Base-by-base conservation (phyloP, 148 eudicot genomes). In the Persicaria maculosa region DNA sequence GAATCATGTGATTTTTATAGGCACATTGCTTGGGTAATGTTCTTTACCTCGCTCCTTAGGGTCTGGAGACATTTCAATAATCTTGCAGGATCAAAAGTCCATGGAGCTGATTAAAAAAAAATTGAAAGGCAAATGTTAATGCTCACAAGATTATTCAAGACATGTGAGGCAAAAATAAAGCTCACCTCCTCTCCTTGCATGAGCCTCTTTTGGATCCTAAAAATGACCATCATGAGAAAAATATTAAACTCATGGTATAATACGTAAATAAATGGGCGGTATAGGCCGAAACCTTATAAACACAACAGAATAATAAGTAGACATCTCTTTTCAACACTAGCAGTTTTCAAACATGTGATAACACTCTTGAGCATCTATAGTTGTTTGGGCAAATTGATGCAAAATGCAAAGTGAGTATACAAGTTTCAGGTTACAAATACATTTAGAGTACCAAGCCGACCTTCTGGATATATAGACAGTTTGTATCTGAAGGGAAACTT, bases 151-250 rank as follows among this genome's bases (percentile, higher is more conserved):
- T 61, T 76, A 74, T 76, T 72, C 40, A 76, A 72, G 52, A 6
- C 58, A 9, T 48, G 70, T 45, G 47, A 57, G 44, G 72, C 19
- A 73, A 55, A 84, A 72, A 31, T 31, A 40, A 72, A 71, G 22
- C 88, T 84, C 77, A 96, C 99, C 93, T 78, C 99, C 99, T 82
- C 99, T 92, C 90, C 99, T 96, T 46, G 99, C 97, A 81, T 92
- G 99, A 80, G 99, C 99, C 81, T 92, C 97, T 81, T 84, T 74
- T 71, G 99, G 97, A 86, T 92, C 89, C 99, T 96, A 74, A 44
- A 68, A 22, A 68, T 10, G 17, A 44, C 9, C 64, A 73, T 62
- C 71, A 44, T 14, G 7, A 40, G 40, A 50, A 74, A 43, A 40
- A 44, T 20, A 74, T 50, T 31, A 25, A 7, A 44, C 2, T 31